Evolutionary conservation across 495 filamentous ascomycete genomes (phyloP), one percentile per base, ranked within the genome.

Genomic region (Neurospora intermedia): DNA sequence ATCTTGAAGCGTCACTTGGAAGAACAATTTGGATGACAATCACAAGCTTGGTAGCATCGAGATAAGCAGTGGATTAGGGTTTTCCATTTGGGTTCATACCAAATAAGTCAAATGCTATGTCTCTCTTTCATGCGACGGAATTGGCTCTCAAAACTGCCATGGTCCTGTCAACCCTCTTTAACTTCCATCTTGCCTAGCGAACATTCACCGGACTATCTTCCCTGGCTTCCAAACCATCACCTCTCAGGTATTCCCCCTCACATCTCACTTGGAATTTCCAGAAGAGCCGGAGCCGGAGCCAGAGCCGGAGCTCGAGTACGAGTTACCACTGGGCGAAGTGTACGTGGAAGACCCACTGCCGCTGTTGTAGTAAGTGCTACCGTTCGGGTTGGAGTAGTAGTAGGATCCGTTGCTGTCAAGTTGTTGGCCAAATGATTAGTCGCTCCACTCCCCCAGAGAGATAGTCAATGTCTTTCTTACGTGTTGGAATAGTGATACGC

Each of bases 301-400:
- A 0, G 79, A 79, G 23, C 48, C 48, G 11, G 48, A 59, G 54
- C 54, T 35, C 5, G 78, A 78, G 27, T 59, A 70, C 4, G 31
- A 72, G 18, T 39, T 7, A 20, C 84, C 83, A 39, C 79, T 81
- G 0, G 84, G 74, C 2, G 83, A 69, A 3, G 83, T 85, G 76
- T 86, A 86, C 13, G 76, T 82, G 16, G 83, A 83, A 48, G 78
- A 72, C 4, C 84, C 84, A 35, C 75, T 70, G 74, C 84, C 83
- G 70, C 83, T 77, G 77, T 85, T 84, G 80, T 84, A 79, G 79
- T 85, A 86, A 31, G 80, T 83, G 75, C 81, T 83, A 4, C 83
- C 83, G 71, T 88, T 82, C 54, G 87, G 79, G 79, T 89, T 90
- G 71, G 83, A 87, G 79, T 88, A 89, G 76, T 89, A 87, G 82